Evolutionary conservation across 192 early-diverging fungal genomes (phyloP).

Genomic region (Chytriomyces confervae): DNA sequence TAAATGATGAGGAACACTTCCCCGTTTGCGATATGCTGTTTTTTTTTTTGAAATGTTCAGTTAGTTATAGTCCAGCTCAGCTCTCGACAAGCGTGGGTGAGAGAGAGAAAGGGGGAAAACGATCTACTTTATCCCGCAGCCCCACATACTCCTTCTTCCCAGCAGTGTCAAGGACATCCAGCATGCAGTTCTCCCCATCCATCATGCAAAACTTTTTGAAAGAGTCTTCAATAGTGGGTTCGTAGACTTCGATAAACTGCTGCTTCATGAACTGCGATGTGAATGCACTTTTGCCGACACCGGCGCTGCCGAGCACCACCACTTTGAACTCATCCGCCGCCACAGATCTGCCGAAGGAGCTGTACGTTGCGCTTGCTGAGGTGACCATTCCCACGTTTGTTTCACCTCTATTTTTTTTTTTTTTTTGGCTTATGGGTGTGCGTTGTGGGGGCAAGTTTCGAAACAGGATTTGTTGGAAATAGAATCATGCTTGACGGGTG

Average conservation of each 20-base stretch:
- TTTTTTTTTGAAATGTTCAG: no score
- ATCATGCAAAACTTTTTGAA: conserved; percentile 83
- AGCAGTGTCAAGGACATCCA: conserved; percentile 85
- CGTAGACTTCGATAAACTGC: conserved; percentile 61
- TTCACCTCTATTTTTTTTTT: no score
- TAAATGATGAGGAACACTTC: conserved; percentile 84
- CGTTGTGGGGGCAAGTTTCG: no score
- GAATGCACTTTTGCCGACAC: conserved; percentile 28
- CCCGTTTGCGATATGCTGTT: conserved; percentile 77
- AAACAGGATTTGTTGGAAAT: no score
- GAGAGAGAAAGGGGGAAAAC: no score
- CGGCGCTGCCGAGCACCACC: background rate
- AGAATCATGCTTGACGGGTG: no score
- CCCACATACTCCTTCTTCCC: conserved; percentile 75
- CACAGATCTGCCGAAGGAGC: no score
- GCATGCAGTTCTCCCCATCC: conserved; percentile 73
- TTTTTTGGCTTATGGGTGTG: no score
- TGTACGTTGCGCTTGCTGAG: no score
- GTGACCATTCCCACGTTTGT: no score
- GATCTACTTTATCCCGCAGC: conserved; percentile 54
- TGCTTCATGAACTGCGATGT: conserved; percentile 84
- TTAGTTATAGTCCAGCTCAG: no score
- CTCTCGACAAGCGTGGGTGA: no score
- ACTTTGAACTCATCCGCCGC: background rate
- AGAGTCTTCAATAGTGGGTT: conserved; percentile 57